Evolutionary conservation across 805 yeast genomes (phyloP), one percentile per base, ranked within the genome.

Genomic region (Komagataella phaffii): DNA sequence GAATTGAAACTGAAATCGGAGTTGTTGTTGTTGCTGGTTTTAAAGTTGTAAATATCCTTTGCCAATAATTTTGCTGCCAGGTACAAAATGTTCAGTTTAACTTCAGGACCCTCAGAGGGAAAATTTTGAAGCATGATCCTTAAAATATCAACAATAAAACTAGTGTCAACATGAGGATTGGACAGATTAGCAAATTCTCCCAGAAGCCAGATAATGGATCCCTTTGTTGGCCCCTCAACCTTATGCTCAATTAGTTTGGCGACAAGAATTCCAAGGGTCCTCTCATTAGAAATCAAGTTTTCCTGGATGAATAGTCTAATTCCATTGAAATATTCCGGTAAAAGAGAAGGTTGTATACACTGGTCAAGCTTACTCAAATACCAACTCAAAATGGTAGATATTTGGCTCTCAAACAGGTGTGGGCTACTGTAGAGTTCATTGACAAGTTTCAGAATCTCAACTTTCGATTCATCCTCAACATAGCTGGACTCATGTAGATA

Each of bases 181-280:
- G 44, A 19, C 3, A 21, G 17, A 19, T 56, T 57, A 0, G 83
- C 73, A 61, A 82, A 83, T 60, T 93, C 97, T 3, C 98, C 96
- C 50, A 91, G 76, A 7, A 91, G 72, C 98, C 98, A 93, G 6
- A 91, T 74, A 8, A 90, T 81, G 48, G 91, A 85, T 1, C 95
- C 88, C 56, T 81, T 79, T 0, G 98, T 95, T 17, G 61, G 49
- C 46, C 30, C 7, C 59, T 54, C 21, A 59, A 53, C 12, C 51
- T 57, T 45, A 46, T 57, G 40, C 3, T 47, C 46, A 19, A 47
- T 44, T 17, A 67, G 49, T 49, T 60, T 62, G 3, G 65, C 63
- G 7, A 61, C 55, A 17, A 88, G 67, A 51, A 75, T 74, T 30
- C 79, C 71, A 12, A 85, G 74, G 1, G 83, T 76, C 36, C 73